Evolutionary conservation across 2,329 filamentous ascomycete genomes (phyloP).

Genomic region (Aureobasidium sp.): DNA sequence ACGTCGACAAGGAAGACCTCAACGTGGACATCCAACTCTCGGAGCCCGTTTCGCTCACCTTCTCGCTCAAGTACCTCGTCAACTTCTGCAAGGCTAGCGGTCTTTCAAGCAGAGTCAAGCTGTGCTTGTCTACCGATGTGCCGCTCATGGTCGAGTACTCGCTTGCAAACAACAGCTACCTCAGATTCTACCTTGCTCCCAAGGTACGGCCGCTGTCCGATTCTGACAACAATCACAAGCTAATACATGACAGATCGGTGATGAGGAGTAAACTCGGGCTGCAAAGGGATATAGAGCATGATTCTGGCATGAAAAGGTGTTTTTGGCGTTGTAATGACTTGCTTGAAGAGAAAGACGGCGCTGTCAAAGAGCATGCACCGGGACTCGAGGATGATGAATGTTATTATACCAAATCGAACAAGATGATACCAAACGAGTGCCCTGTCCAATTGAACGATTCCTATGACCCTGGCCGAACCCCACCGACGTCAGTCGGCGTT

Average conservation of each 20-base stretch:
- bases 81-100: conserved; percentile 99
- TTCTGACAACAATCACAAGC: conserved; percentile 15
- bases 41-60: conserved; percentile 89
- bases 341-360: background rate
- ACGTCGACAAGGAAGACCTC: conserved; percentile 79
- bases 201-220: conserved; percentile 58
- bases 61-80: conserved; percentile 98
- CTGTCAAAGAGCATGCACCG: background rate
- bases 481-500: conserved; percentile 6
- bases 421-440: background rate
- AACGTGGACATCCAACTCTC: conserved; percentile 85
- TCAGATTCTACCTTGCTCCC: conserved; percentile 95
- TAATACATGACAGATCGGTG: conserved; percentile 57
- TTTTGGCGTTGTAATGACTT: conserved; percentile 8
- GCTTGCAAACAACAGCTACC: conserved; percentile 72
- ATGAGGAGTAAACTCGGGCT: conserved; percentile 47
- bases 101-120: conserved; percentile 74
- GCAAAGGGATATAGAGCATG: background rate
- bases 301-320: conserved; percentile 15
- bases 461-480: conserved; percentile 1
- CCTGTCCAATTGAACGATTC: background rate
- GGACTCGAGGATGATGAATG: background rate
- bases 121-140: conserved; percentile 93
- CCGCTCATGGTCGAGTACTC: conserved; percentile 91
- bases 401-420: conserved; percentile 10